phyloP scores from a whole-genome alignment of 2,329 filamentous ascomycete species.

The Fusarium sp. region DNA sequence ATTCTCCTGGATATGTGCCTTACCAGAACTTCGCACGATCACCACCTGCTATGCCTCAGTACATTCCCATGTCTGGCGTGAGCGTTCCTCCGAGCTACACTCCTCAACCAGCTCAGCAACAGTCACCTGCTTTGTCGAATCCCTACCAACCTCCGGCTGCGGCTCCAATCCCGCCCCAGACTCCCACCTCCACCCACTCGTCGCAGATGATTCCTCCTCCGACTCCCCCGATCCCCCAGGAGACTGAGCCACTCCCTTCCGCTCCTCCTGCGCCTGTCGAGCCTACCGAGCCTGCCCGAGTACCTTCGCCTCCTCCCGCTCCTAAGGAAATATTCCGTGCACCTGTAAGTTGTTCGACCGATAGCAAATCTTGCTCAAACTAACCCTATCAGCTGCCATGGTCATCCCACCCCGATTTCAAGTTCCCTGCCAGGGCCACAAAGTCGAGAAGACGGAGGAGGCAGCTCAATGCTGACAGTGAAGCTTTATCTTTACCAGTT shows the following conservation, averaged over 20 bases:
- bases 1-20: constrained; percentile 57
- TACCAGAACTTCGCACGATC: constrained; percentile 60
- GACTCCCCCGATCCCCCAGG: constrained; percentile 62
- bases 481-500: constrained; percentile 57
- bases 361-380: neutral
- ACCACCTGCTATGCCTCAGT: constrained; percentile 66
- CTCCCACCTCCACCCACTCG: constrained; percentile 66
- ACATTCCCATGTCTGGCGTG: constrained; percentile 63
- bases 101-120: constrained; percentile 57
- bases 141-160: constrained; percentile 67
- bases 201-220: constrained; percentile 56
- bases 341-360: constrained; percentile 57
- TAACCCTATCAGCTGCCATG: constrained; percentile 64
- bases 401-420: constrained; percentile 62
- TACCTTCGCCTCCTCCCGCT: constrained; percentile 43
- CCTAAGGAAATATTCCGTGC: constrained; percentile 56
- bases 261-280: constrained; percentile 41
- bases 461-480: constrained; percentile 51
- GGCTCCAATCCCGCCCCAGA: constrained; percentile 59
- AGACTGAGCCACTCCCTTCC: constrained; percentile 46
- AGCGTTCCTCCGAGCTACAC: constrained; percentile 61
- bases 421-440: constrained; percentile 59
- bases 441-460: constrained; percentile 59
- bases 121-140: constrained; percentile 66
- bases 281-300: constrained; percentile 39